These are phyloP conservation scores for Colletotrichum sp. DNA, from an alignment of 2,329 filamentous ascomycete genomes.

Conservation along the genomic window DNA sequence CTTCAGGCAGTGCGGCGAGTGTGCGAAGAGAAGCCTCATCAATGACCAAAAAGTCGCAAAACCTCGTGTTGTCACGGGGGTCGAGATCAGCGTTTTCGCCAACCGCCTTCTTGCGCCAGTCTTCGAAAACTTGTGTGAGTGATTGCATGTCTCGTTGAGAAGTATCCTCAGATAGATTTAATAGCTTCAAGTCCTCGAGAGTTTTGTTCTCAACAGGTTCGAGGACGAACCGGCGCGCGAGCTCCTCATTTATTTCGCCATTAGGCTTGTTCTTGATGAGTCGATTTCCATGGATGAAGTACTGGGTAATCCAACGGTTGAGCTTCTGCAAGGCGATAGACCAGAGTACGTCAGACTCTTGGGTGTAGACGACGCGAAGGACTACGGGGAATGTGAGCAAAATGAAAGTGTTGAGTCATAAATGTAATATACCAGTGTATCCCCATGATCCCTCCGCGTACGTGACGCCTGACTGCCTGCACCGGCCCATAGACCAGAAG, in stretches of 20 bases:
- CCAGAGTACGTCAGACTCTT: neutral
- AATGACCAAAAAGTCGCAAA: neutral
- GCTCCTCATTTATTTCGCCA: neutral
- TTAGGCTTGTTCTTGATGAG: neutral
- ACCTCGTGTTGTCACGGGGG: neutral
- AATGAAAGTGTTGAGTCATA: neutral
- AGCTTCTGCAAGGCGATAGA: neutral
- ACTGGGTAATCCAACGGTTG: neutral
- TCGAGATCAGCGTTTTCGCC: accelerated
- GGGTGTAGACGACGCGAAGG: neutral
- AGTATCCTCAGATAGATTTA: neutral
- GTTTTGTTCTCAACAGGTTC: neutral
- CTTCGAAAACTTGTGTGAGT: accelerated
- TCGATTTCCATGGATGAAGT: neutral
- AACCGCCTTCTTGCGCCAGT: neutral
- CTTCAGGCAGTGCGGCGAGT: neutral
- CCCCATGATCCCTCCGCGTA: neutral
- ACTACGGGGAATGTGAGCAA: neutral
- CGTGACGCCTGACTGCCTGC: neutral
- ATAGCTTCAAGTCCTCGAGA: neutral
- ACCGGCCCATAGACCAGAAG: neutral
- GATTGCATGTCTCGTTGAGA: neutral
- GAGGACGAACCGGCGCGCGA: neutral
- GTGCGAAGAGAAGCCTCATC: neutral
- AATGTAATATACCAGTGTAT: neutral